phyloP scores from a whole-genome alignment of 257 asterid genomes.

The Ocimum tenuiflorum region DNA sequence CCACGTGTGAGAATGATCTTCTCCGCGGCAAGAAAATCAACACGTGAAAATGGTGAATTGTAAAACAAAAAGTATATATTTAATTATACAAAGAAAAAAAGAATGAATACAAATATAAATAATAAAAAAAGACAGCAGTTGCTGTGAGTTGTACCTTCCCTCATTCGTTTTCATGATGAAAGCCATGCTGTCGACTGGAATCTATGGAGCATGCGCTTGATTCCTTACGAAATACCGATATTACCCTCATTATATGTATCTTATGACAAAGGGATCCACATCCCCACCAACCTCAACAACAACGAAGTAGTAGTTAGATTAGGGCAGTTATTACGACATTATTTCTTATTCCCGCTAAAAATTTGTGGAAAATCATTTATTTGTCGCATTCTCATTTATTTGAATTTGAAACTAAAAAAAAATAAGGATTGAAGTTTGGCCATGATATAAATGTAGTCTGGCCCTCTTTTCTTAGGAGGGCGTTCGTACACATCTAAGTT shows the following conservation, averaged over 20 bases:
- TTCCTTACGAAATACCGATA: slow-evolving; percentile 3
- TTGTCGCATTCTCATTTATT: not conserved
- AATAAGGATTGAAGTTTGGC: not conserved
- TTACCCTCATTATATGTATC: not conserved
- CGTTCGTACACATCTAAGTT: too few species aligned
- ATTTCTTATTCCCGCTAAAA: not conserved
- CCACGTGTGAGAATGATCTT: too few species aligned
- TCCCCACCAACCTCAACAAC: slow-evolving; percentile 17
- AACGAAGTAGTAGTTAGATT: not conserved
- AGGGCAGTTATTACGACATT: not conserved
- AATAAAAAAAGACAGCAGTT: not conserved
- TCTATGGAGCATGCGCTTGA: slow-evolving; percentile 20
- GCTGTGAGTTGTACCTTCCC: not conserved
- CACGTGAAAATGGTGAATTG: too few species aligned
- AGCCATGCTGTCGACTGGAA: slow-evolving; percentile 11
- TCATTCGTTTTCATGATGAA: not conserved
- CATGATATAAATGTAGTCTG: not conserved
- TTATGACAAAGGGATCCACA: not conserved
- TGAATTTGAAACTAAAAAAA: too few species aligned
- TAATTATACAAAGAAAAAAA: too few species aligned
- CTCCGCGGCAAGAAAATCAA: too few species aligned
- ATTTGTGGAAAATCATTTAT: too few species aligned
- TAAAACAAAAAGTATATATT: too few species aligned
- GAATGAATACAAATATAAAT: too few species aligned
- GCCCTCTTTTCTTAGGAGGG: not conserved